Base-by-base conservation (phyloP, 108 stramenopile species). In the Pseudonitzschia multistriata region DNA sequence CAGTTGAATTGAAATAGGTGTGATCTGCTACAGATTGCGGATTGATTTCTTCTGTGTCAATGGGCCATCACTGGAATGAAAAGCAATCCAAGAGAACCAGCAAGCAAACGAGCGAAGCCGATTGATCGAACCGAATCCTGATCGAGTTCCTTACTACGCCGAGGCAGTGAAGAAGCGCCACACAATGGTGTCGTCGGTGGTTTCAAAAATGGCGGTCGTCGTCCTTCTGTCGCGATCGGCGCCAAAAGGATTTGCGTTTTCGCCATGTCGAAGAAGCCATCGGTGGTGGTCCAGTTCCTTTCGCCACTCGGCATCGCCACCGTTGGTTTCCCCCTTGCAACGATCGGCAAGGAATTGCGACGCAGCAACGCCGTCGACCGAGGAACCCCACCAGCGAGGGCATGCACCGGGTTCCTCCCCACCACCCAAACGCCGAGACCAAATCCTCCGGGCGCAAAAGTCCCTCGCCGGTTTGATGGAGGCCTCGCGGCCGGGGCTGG, bases 401-500 rank as follows among this genome's bases (percentile, higher is more conserved):
- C 5, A 39, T 5, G 37, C 37, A 39, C 37, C 37, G 37, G 37
- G 7, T 7, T 10, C 37, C 10, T 39, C 37, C 7, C 37, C 37
- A 39, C 37, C 37, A 39, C 42, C 42, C 3, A 45, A 45, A 17
- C 13, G 1, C 42, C 42, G 7, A 2, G 42, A 45, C 42, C 42
- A 45, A 17, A 45, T 45, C 42, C 11, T 45, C 42, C 50, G 50
- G 3, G 50, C 50, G 7, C 50, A 19, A 52, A 52, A 10, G 0
- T 52, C 50, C 25, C 50, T 52, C 24, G 50, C 11, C 2, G 3
- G 4, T 1, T 4, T 52, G 50, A 19, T 19, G 22, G 22, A 2
- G 3, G 50, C 50, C 50, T 52, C 50, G 4, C 21, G 8, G 8
- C 50, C 50, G 2, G 87, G 84, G 3, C 54, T 86, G 48, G 67